A percentile compares a stretch with the other conserved stretches of the same genome.
Evolutionary conservation across 441 rosid species (phyloP).

Genomic region (Erodium trifolium): DNA sequence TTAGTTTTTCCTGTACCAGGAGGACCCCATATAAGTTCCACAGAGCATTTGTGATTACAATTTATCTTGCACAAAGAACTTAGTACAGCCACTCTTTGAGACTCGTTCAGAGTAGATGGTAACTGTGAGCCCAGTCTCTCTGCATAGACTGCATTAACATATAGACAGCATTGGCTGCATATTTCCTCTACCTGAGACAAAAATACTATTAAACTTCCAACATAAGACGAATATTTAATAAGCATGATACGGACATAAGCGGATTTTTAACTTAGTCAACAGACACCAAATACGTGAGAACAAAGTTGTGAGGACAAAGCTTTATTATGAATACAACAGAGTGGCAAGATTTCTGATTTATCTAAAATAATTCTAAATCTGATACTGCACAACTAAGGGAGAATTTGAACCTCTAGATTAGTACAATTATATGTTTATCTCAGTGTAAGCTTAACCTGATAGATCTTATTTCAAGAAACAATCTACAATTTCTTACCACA

Average conservation of each 20-base stretch:
- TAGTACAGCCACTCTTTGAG: constrained; percentile 9
- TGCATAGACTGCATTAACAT: neutral
- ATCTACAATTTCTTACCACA: constrained; percentile 6
- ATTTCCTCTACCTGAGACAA: neutral
- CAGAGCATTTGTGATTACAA: constrained; percentile 12
- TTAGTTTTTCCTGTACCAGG: constrained; percentile 66
- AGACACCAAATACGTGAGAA: too few species aligned
- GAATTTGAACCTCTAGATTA: too few species aligned
- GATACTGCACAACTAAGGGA: too few species aligned
- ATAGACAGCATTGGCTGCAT: neutral
- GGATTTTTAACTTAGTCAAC: too few species aligned
- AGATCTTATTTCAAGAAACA: neutral
- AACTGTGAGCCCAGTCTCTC: neutral
- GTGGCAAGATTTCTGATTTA: too few species aligned
- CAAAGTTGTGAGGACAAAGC: too few species aligned
- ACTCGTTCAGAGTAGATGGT: constrained; percentile 13
- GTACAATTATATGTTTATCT: neutral
- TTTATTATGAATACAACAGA: too few species aligned
- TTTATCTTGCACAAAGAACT: constrained; percentile 3
- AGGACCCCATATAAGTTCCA: constrained; percentile 59
- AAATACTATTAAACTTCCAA: neutral
- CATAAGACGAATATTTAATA: too few species aligned
- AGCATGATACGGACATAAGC: too few species aligned
- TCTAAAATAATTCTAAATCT: too few species aligned
- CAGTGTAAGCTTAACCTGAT: neutral